Evolutionary conservation across 83 land plant genomes (phyloP), one percentile per base, ranked within the genome.

Genomic region (Picea abies): DNA sequence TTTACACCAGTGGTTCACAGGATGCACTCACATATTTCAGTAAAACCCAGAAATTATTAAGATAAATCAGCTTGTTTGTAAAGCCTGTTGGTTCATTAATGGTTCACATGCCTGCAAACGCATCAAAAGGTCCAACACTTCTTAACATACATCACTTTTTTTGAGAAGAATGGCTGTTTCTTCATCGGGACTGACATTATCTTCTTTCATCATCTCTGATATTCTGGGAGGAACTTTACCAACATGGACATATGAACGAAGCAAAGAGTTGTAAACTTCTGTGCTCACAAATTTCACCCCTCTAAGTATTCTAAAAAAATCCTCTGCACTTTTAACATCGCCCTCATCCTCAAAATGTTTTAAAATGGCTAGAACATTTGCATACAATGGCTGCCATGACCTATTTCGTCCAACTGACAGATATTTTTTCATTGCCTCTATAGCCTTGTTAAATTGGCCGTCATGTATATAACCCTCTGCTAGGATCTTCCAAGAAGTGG

Each of bases 221-320:
- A 39, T 39, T 39, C 41, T 39, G 41, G 41, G 41, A 39, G 41
- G 41, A 39, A 5, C 41, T 39, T 39, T 39, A 3, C 41, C 41
- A 39, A 5, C 41, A 39, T 39, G 5, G 5, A 39, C 41, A 39
- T 39, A 39, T 19, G 60, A 22, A 47, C 62, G 15, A 22, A 90
- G 83, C 39, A 92, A 49, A 4, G 64, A 78, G 64, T 89, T 92
- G 72, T 90, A 90, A 9, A 84, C 72, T 81, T 84, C 84, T 7
- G 91, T 90, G 75, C 76, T 87, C 47, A 88, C 84, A 84, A 84
- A 82, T 5, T 89, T 91, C 56, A 90, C 88, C 60, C 81, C 62
- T 20, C 91, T 80, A 47, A 92, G 87, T 47, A 81, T 78, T 6
- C 25, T 76, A 22, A 89, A 35, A n/a, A 90, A 76, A 41, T 86